These are phyloP conservation scores for Zarea fungicola DNA, from an alignment of 2,329 filamentous ascomycete genomes.

Conservation along the genomic window DNA sequence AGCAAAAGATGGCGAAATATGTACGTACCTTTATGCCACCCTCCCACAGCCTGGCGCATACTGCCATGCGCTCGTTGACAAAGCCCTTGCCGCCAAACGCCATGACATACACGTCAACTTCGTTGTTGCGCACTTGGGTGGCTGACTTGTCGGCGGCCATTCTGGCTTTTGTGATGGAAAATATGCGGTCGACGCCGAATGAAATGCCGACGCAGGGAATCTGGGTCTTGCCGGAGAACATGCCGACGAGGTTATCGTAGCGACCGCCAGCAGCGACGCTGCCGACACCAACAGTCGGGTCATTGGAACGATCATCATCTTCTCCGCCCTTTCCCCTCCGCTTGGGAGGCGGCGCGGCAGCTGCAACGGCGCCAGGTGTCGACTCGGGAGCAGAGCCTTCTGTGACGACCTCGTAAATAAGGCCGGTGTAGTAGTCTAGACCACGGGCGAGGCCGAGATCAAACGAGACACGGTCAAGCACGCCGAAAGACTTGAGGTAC, in stretches of 20 bases:
- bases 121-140: constrained; percentile 53
- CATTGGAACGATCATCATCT: constrained; percentile 64
- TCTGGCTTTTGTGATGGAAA: constrained; percentile 80
- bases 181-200: constrained; percentile 93
- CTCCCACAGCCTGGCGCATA: constrained; percentile 74
- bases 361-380: constrained; percentile 28
- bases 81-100: constrained; percentile 86
- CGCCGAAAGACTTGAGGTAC: constrained; percentile 74
- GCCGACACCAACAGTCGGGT: constrained; percentile 78
- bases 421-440: constrained; percentile 86
- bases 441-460: constrained; percentile 87
- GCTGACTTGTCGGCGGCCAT: constrained; percentile 57
- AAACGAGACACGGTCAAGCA: constrained; percentile 72
- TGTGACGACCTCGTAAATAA: constrained; percentile 87
- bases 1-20: background rate
- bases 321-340: constrained; percentile 50
- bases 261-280: constrained; percentile 85
- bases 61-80: constrained; percentile 75
- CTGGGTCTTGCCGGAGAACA: constrained; percentile 81
- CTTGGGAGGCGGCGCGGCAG: constrained; percentile 38
- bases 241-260: constrained; percentile 89
- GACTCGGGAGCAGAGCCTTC: constrained; percentile 62
- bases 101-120: constrained; percentile 92
- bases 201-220: constrained; percentile 67
- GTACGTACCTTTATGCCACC: constrained; percentile 70